Conservation (phyloP, 2,329 filamentous ascomycete species). For the Fusarium pseudonygamai region DNA sequence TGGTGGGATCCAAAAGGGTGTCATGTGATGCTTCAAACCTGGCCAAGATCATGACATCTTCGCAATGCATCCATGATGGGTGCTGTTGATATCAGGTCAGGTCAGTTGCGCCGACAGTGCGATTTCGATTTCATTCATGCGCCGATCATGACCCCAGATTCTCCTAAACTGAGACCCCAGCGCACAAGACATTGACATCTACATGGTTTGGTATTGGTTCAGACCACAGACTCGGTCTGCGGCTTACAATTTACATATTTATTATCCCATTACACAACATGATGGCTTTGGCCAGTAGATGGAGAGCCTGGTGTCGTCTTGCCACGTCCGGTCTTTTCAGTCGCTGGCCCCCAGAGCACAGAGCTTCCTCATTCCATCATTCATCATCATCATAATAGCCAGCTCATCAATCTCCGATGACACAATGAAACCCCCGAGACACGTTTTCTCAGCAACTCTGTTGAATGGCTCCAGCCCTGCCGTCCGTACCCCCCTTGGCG, state of each 20-base stretch:
- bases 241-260: constrained; percentile 8
- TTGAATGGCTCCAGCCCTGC: constrained; percentile 28
- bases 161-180: neutral
- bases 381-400: constrained; percentile 36
- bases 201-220: constrained; percentile 29
- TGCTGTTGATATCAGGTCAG: constrained; percentile 11
- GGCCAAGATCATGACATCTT: constrained; percentile 39
- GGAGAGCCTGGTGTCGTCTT: constrained; percentile 15
- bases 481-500: neutral
- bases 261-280: constrained; percentile 20
- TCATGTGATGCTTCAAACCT: constrained; percentile 27
- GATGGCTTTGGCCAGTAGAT: constrained; percentile 25
- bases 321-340: constrained; percentile 29
- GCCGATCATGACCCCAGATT: constrained; percentile 2
- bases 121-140: constrained; percentile 3
- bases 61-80: constrained; percentile 17
- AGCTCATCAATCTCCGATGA: constrained; percentile 37
- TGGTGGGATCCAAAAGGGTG: constrained; percentile 9
- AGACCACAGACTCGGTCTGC: constrained; percentile 9
- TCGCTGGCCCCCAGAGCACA: constrained; percentile 29
- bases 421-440: constrained; percentile 26
- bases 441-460: constrained; percentile 30
- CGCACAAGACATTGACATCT: neutral
- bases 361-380: constrained; percentile 27
- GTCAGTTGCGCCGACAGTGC: constrained; percentile 26